These are phyloP conservation scores for Gracilaria vermiculophylla DNA, from an alignment of 23 red algal genomes.

Conservation along the genomic window DNA sequence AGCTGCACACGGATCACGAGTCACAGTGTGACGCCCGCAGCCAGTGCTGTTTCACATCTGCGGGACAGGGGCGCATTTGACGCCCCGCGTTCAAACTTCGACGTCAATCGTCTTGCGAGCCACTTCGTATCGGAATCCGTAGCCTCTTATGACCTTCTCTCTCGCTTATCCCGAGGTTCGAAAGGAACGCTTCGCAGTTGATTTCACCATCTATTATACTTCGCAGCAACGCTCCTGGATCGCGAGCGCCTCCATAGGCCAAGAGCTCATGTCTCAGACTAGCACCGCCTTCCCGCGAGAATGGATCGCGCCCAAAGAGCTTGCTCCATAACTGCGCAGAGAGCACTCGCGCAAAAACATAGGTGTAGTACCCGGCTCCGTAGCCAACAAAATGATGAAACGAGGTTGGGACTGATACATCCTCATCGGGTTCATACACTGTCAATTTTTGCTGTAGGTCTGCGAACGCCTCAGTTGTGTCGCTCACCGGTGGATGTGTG, in stretches of 20 bases:
- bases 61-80: not conserved
- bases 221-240: constrained; percentile 24
- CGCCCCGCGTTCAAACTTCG: not conserved
- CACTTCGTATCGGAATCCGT: not conserved
- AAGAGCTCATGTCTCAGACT: constrained; percentile 34
- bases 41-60: not conserved
- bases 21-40: not conserved
- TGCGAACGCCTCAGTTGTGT: constrained; percentile 5
- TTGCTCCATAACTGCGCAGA: constrained; percentile 62
- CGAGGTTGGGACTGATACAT: constrained; percentile 37
- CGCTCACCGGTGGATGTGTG: constrained; percentile 16
- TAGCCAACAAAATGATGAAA: constrained; percentile 83
- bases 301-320: constrained; percentile 58
- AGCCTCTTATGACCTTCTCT: not conserved
- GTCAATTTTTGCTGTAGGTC: constrained; percentile 32
- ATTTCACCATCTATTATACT: constrained; percentile 22
- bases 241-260: constrained; percentile 33
- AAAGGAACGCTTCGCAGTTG: constrained; percentile 44
- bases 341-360: constrained; percentile 71
- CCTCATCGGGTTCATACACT: constrained; percentile 25
- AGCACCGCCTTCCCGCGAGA: constrained; percentile 53
- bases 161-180: constrained; percentile 22
- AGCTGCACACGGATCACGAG: not conserved
- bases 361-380: constrained; percentile 73
- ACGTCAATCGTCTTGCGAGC: not conserved